Base-by-base conservation (phyloP, 31 red algal genomes). In the Asparagopsis taxiformis region DNA sequence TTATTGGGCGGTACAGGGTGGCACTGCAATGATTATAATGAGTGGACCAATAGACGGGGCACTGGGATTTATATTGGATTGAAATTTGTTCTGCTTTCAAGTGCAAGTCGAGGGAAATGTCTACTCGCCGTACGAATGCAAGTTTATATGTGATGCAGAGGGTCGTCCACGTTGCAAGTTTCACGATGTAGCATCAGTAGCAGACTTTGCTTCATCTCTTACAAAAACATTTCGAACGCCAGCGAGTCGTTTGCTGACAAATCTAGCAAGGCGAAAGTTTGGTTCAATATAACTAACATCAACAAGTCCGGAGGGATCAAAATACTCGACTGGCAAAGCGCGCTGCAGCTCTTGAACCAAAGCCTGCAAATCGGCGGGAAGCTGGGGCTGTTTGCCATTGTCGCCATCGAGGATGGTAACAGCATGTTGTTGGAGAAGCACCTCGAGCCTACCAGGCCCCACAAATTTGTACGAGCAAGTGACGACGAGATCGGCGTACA, bases 151-250 rank as follows among this genome's bases (percentile, higher is more conserved):
- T n/a, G n/a, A n/a, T n/a, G n/a, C n/a, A n/a, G n/a, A n/a, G n/a
- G n/a, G n/a, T n/a, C n/a, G n/a, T n/a, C n/a, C n/a, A n/a, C n/a
- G n/a, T n/a, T n/a, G n/a, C n/a, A n/a, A n/a, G n/a, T n/a, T n/a
- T n/a, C n/a, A n/a, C n/a, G n/a, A n/a, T n/a, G n/a, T n/a, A n/a
- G n/a, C n/a, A n/a, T n/a, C n/a, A n/a, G n/a, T n/a, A n/a, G n/a
- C n/a, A n/a, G n/a, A n/a, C n/a, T 31, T 66, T 66, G 31, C 19
- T 66, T n/a, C 11, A 0, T 33, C 9, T 49, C 44, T 67, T 19
- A 60, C 39, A 46, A 72, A 72, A 30, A 82, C 65, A 35, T 82
- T 82, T 54, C 78, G 78, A n/a, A 72, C 78, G 7, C 65, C 78
- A n/a, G 78, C 78, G 16, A 82, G 1, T 34, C 38, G 55, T 33